Conservation (phyloP, 2,329 filamentous ascomycete genomes). For the Exophiala spinifera region DNA sequence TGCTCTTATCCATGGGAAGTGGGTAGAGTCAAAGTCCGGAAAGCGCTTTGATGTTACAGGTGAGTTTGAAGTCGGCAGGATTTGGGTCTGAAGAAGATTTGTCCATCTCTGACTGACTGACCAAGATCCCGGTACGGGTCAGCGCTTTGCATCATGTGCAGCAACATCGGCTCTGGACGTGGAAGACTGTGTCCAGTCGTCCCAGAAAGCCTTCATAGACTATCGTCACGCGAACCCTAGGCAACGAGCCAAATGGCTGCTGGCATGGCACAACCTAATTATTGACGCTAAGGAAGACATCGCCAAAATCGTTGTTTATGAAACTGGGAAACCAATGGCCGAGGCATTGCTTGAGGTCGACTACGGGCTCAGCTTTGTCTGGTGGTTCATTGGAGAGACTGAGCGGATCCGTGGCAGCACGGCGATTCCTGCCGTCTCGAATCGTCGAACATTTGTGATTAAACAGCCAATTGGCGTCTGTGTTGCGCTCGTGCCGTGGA, state of each 20-base stretch:
- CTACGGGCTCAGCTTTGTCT: conserved; percentile 53
- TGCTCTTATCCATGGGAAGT: conserved; percentile 51
- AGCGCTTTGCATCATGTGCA: conserved; percentile 51
- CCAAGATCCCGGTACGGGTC: conserved; percentile 52
- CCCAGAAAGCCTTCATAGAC: conserved; percentile 58
- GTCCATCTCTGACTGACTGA: too few relatives aligned
- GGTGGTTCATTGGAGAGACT: conserved; percentile 61
- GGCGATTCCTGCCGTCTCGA: conserved; percentile 57
- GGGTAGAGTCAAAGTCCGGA: conserved; percentile 46
- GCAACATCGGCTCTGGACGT: conserved; percentile 58
- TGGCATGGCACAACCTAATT: conserved; percentile 65
- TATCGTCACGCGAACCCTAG: conserved; percentile 61
- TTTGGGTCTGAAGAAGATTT: too few relatives aligned
- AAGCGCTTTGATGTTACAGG: conserved; percentile 48
- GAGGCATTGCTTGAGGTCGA: conserved; percentile 57
- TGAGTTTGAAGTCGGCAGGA: too few relatives aligned
- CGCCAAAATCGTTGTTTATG: conserved; percentile 60
- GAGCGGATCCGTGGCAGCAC: conserved; percentile 60
- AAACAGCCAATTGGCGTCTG: conserved; percentile 71
- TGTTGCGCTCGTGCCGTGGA: conserved; percentile 68
- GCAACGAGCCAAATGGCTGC: conserved; percentile 58
- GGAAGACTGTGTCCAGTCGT: conserved; percentile 56
- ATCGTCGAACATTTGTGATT: conserved; percentile 64
- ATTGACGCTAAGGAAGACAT: conserved; percentile 61
- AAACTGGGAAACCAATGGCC: conserved; percentile 58